Evolutionary conservation across 345 rosid genomes (phyloP).

Genomic region (Streptanthus diversifolius): DNA sequence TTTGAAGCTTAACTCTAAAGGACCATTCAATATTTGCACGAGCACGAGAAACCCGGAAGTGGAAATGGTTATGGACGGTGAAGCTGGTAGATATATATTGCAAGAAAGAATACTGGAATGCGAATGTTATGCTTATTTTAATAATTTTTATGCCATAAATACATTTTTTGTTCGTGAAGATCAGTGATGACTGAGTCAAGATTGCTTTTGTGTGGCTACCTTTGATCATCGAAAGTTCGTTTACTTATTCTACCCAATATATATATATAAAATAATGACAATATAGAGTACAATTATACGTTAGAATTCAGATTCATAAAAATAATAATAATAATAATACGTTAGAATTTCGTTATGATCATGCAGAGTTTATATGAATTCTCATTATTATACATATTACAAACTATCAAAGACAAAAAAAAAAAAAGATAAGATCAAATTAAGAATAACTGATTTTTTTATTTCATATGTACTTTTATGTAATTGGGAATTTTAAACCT

Average conservation of each 20-base stretch:
- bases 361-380: background rate
- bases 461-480: background rate
- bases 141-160: background rate
- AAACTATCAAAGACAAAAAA: background rate
- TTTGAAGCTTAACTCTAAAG: conserved; percentile 27
- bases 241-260: background rate
- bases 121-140: background rate
- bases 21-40: conserved; percentile 11
- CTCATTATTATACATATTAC: too few relatives aligned
- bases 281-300: background rate
- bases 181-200: background rate
- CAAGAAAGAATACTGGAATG: too few relatives aligned
- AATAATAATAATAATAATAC: too few relatives aligned
- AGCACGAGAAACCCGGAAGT: conserved; percentile 26
- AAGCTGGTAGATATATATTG: conserved; percentile 3
- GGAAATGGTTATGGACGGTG: conserved; percentile 22
- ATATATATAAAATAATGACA: background rate
- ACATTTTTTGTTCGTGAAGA: background rate
- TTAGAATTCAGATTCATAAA: too few relatives aligned
- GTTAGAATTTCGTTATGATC: background rate
- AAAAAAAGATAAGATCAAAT: background rate
- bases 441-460: background rate
- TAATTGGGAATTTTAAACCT: background rate
- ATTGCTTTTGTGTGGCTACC: too few relatives aligned
- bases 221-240: too few relatives aligned